Evolutionary conservation across 768 basidiomycete genomes (phyloP), one percentile per base, ranked within the genome.

Genomic region (Amanita inopinata): DNA sequence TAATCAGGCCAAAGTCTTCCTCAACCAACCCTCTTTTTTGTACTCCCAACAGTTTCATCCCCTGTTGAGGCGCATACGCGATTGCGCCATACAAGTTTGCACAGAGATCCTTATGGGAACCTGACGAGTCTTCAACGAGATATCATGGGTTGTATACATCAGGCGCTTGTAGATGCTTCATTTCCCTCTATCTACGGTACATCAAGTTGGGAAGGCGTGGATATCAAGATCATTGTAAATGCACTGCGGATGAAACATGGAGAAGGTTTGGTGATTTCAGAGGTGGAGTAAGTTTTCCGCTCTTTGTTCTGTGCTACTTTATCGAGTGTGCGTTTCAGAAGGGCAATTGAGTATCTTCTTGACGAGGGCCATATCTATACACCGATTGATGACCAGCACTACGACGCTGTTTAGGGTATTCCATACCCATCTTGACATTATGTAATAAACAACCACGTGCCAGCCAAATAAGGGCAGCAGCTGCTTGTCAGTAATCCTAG

Each of bases 301-400:
- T 11, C 36, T 12, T n/a, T 27, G 24, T 17, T 7, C 15, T 34
- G 19, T 9, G 15, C 14, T 12, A 37, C 27, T 22, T 37, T 20
- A 9, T 34, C 20, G n/a, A 40, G 18, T 19, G 10, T 18, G 22
- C 22, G 17, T 24, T 27, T 35, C 25, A 53, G 52, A 20, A 33
- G 46, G 5, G 23, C 46, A 15, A 38, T 55, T 8, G 49, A 52
- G 30, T 38, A 36, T 2, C 44, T 61, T 15, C 19, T 60, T n/a
- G 47, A 53, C 0, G 49, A 55, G 9, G 53, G 47, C 3, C 49
- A 53, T 28, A 54, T 63, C n/a, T 56, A 46, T 33, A 52, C 46
- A 30, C 55, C 56, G 1, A 43, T 54, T 31, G 57, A 61, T 38
- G 58, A 61, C 9, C 33, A 40, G 10, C 57, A 57, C 45, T 57